A percentile compares a stretch with the other conserved stretches of the same genome.
Conservation (phyloP, 441 rosid species). For the Erodium texanum region DNA sequence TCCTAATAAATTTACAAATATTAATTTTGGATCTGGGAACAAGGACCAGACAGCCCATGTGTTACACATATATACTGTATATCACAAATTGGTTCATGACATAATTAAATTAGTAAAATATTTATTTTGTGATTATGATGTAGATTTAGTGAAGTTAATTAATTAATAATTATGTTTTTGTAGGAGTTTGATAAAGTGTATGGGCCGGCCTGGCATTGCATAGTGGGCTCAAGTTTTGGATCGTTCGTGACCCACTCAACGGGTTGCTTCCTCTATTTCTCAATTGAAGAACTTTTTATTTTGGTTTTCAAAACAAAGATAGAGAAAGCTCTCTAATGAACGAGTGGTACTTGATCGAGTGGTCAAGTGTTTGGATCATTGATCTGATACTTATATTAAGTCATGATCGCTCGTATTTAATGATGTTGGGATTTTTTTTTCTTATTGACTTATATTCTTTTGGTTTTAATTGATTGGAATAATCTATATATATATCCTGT, state of each 20-base stretch:
- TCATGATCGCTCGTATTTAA: too few relatives aligned
- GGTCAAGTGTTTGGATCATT: too few relatives aligned
- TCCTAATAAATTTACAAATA: neutral
- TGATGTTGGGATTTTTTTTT: too few relatives aligned
- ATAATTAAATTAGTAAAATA: neutral
- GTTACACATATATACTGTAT: neutral
- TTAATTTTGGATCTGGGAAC: constrained; percentile 12
- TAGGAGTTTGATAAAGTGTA: constrained; percentile 66
- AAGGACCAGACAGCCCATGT: constrained; percentile 33
- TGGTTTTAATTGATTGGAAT: too few relatives aligned
- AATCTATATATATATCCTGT: neutral
- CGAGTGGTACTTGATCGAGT: too few relatives aligned
- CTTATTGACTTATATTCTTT: too few relatives aligned
- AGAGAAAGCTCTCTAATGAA: constrained; percentile 21
- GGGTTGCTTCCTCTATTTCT: constrained; percentile 57
- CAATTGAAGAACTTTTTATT: constrained; percentile 47
- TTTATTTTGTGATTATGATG: too few relatives aligned
- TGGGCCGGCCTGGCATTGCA: constrained; percentile 76
- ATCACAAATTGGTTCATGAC: neutral
- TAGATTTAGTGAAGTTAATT: too few relatives aligned
- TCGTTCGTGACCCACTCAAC: constrained; percentile 63
- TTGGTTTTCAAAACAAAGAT: constrained; percentile 52
- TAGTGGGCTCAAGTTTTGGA: constrained; percentile 61
- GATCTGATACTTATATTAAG: too few relatives aligned
- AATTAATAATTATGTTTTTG: neutral